Conservation (phyloP, 2,329 filamentous ascomycete species). For the Hypoxylon sp. region DNA sequence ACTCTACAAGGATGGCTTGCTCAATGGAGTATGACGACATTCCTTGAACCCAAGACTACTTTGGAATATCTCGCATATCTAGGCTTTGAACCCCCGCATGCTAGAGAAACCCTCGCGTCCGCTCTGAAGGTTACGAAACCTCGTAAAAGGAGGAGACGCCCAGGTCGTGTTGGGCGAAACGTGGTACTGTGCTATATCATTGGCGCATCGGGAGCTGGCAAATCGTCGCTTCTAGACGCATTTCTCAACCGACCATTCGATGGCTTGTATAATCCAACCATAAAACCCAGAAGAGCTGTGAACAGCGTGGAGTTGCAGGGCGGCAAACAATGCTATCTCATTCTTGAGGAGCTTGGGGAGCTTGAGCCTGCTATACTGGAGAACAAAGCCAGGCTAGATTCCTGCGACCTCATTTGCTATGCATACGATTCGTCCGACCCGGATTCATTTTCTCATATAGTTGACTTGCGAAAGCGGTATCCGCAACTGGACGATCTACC, state of each 20-base stretch:
- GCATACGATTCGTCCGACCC: slow-evolving; percentile 97
- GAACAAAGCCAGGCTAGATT: slow-evolving; percentile 88
- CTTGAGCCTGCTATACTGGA: slow-evolving; percentile 95
- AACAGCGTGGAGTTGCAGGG: slow-evolving; percentile 97
- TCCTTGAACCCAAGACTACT: slow-evolving; percentile 93
- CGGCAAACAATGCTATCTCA: slow-evolving; percentile 96
- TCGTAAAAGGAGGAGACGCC: slow-evolving; percentile 84
- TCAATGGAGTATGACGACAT: slow-evolving; percentile 99
- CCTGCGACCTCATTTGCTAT: slow-evolving; percentile 94
- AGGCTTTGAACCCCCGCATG: slow-evolving; percentile 86
- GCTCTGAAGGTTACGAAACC: slow-evolving; percentile 94
- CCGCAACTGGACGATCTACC: slow-evolving; percentile 90
- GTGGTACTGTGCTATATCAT: slow-evolving; percentile 95
- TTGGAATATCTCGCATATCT: slow-evolving; percentile 96
- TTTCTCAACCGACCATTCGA: slow-evolving; percentile 92
- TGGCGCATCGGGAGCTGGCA: slow-evolving; percentile 87
- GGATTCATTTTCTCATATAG: slow-evolving; percentile 93
- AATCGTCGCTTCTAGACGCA: slow-evolving; percentile 89
- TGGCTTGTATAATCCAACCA: slow-evolving; percentile 88
- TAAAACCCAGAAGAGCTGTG: slow-evolving; percentile 92
- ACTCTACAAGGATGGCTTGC: slow-evolving; percentile 98
- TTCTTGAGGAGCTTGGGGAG: slow-evolving; percentile 94
- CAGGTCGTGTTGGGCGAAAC: slow-evolving; percentile 90
- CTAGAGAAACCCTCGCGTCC: slow-evolving; percentile 81
- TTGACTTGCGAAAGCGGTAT: slow-evolving; percentile 81